phyloP scores from a whole-genome alignment of 2,329 filamentous ascomycete species.

The Fusarium sublunatum region DNA sequence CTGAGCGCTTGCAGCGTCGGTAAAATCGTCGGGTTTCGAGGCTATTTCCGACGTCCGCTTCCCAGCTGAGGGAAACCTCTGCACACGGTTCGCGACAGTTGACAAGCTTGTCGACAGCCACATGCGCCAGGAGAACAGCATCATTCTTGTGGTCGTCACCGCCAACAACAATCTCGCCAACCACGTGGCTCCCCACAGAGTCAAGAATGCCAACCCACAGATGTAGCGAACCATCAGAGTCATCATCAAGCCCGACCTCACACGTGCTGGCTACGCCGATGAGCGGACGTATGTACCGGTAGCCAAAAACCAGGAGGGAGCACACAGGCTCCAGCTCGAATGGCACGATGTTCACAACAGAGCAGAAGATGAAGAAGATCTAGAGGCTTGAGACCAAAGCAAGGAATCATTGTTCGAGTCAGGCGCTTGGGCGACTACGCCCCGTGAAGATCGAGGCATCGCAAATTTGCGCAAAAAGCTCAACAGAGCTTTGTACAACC shows the following conservation, averaged over 20 bases:
- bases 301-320: slow-evolving; percentile 47
- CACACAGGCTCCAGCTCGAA: slow-evolving; percentile 54
- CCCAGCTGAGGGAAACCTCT: slow-evolving; percentile 64
- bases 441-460: slow-evolving; percentile 50
- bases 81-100: slow-evolving; percentile 69
- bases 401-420: slow-evolving; percentile 51
- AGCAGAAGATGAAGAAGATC: slow-evolving; percentile 48
- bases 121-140: slow-evolving; percentile 67
- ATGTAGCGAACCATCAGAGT: slow-evolving; percentile 64
- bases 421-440: slow-evolving; percentile 43
- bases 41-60: slow-evolving; percentile 72
- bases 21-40: slow-evolving; percentile 67
- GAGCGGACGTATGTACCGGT: slow-evolving; percentile 54
- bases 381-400: slow-evolving; percentile 45
- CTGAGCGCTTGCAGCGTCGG: slow-evolving; percentile 62
- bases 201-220: slow-evolving; percentile 56
- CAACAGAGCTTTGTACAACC: slow-evolving; percentile 47
- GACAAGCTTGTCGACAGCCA: slow-evolving; percentile 60
- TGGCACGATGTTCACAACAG: slow-evolving; percentile 67
- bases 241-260: slow-evolving; percentile 65
- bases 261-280: slow-evolving; percentile 52
- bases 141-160: slow-evolving; percentile 67
- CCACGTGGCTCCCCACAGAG: slow-evolving; percentile 62
- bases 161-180: slow-evolving; percentile 62
- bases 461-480: slow-evolving; percentile 50